These are phyloP conservation scores for Yarrowia yakushimensis DNA, from an alignment of 805 yeast genomes.

Conservation along the genomic window DNA sequence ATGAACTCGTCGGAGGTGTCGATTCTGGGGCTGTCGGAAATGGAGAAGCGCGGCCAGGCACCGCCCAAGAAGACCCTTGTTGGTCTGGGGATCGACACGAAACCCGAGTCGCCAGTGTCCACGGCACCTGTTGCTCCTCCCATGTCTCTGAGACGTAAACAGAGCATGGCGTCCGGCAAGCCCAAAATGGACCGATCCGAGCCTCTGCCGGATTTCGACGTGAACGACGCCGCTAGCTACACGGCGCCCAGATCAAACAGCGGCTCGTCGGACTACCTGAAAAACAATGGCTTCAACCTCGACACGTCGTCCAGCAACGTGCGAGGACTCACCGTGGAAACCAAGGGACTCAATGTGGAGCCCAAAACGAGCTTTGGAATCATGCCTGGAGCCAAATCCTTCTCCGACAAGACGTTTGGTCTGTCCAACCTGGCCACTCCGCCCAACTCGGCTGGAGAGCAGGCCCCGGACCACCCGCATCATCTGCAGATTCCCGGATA, in stretches of 20 bases:
- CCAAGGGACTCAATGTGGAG: background rate
- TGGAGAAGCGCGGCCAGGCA: background rate
- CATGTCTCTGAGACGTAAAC: slow-evolving; percentile 9
- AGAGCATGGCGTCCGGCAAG: slow-evolving; percentile 14
- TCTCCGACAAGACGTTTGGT: background rate
- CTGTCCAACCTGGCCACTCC: background rate
- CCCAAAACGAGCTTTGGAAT: background rate
- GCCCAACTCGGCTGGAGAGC: background rate
- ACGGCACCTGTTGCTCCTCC: slow-evolving; percentile 6
- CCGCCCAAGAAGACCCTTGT: background rate
- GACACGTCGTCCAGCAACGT: background rate
- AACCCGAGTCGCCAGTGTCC: background rate
- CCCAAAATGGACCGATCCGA: background rate
- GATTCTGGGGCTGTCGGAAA: background rate
- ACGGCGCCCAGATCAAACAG: background rate
- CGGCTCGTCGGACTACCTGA: background rate
- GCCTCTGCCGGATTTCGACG: background rate
- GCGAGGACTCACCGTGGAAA: too few species aligned
- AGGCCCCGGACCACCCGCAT: background rate
- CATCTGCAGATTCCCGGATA: slow-evolving; percentile 6
- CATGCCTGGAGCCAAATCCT: background rate
- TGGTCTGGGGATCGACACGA: slow-evolving; percentile 3
- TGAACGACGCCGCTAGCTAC: background rate
- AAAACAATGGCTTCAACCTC: background rate
- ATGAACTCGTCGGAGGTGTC: slow-evolving; percentile 15